A percentile compares a stretch with the other conserved stretches of the same genome.
Evolutionary conservation across 1,284 basidiomycete genomes (phyloP).

Genomic region (Ustilago xerochloae): DNA sequence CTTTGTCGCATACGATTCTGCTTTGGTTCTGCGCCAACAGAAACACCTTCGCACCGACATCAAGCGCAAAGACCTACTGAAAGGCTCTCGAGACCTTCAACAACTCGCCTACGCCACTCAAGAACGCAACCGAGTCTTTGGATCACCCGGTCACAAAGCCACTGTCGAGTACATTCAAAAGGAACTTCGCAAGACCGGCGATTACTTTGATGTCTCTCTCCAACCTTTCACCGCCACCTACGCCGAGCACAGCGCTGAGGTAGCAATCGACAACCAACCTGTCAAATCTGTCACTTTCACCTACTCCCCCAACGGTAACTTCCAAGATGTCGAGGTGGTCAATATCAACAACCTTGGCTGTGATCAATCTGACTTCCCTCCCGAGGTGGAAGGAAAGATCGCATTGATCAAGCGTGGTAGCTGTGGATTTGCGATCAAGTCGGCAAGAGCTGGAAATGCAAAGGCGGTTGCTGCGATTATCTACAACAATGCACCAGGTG

Average conservation of each 20-base stretch:
- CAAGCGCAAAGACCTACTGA: conserved; percentile 30
- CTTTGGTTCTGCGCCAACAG: too few species aligned
- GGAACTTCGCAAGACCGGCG: conserved; percentile 19
- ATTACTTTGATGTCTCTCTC: conserved; percentile 38
- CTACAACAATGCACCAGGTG: conserved; percentile 33
- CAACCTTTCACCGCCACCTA: conserved; percentile 45
- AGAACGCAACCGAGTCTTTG: conserved; percentile 41
- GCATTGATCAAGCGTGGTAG: conserved; percentile 35
- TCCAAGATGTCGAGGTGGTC: conserved; percentile 22
- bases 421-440: conserved; percentile 28
- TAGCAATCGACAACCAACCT: conserved; percentile 24
- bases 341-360: conserved; percentile 32
- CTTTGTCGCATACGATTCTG: too few species aligned
- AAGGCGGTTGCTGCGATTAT: conserved; percentile 31
- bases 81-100: conserved; percentile 19
- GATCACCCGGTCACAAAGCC: conserved; percentile 35
- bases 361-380: conserved; percentile 30
- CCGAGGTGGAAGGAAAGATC: conserved; percentile 26
- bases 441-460: conserved; percentile 28
- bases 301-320: conserved; percentile 37
- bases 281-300: conserved; percentile 23
- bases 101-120: conserved; percentile 20
- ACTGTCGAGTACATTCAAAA: conserved; percentile 30
- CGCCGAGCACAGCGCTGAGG: conserved; percentile 21
- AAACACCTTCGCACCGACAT: conserved; percentile 29